phyloP scores from a whole-genome alignment of 2,329 filamentous ascomycete genomes.

The Aureobasidium sp. region DNA sequence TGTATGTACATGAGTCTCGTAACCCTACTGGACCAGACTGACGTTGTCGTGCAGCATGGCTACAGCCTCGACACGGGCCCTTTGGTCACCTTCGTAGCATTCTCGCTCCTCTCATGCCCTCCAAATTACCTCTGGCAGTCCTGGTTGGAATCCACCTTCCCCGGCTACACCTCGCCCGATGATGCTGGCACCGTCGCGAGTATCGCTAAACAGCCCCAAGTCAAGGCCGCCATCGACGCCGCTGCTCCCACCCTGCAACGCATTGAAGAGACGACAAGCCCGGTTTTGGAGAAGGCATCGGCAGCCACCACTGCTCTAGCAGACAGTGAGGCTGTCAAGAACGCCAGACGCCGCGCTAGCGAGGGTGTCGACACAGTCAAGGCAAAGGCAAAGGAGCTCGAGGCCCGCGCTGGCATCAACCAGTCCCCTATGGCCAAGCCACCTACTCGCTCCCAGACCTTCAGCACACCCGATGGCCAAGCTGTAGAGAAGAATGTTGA shows the following conservation, averaged over 20 bases:
- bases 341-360: conserved; percentile 9
- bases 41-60: conserved; percentile 39
- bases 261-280: conserved; percentile 35
- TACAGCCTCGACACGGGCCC: conserved; percentile 59
- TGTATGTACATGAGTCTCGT: conserved; percentile 35
- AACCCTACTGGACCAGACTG: conserved; percentile 10
- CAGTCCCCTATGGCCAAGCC: background rate
- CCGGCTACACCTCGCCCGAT: conserved; percentile 47
- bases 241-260: conserved; percentile 17
- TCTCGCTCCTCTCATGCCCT: conserved; percentile 64
- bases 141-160: conserved; percentile 67
- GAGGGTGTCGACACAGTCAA: conserved; percentile 14
- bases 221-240: conserved; percentile 27
- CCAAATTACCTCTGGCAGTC: conserved; percentile 85
- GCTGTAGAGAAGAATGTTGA: conserved; percentile 10
- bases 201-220: conserved; percentile 18
- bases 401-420: conserved; percentile 11
- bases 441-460: conserved; percentile 1
- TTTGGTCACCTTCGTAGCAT: conserved; percentile 70
- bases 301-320: conserved; percentile 16
- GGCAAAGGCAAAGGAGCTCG: conserved; percentile 10
- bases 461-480: background rate
- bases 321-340: conserved; percentile 11
- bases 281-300: conserved; percentile 29
- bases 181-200: conserved; percentile 10